Evolutionary conservation across 352 stramenopile species (phyloP), one percentile per base, ranked within the genome.

Genomic region (Phytophthora macrochlamydospora): DNA sequence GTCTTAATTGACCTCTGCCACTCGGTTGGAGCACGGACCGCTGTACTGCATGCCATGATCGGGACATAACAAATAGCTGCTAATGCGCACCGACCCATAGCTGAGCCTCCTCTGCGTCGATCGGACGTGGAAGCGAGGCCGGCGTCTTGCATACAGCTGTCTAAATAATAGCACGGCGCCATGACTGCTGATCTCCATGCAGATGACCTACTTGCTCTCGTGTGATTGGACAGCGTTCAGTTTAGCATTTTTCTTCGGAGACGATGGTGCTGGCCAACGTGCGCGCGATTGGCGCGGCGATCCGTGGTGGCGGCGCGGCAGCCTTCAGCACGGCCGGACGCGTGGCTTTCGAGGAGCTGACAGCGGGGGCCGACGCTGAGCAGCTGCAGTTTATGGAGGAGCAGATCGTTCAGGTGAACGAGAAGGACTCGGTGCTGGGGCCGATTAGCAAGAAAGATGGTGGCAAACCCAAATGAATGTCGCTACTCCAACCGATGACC

Each of bases 321-420:
- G 59, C 62, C 7, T 66, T 74, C 24, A 54, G 65, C 40, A 45
- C 48, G 14, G 55, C 44, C 11, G 67, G 48, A 7, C 83, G 79
- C 18, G 61, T 74, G 33, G 73, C 63, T 1, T 93, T 92, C 43
- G 87, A 92, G 40, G 71, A 87, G 46, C 67, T 94, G 49, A 89
- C 83, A 35, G 81, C 80, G 3, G 75, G 71, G 28, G 84, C 87
- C 11, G 90, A 97, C 59, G 59, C 66, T 7, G 81, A 90, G 53
- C 91, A 97, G 73, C 71, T 95, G 58, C 55, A 89, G 75, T 90
- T 97, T 61, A 97, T 97, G 91, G 85, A 97, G 67, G 91, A 97
- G 70, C 82, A 87, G 71, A 81, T 94, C 65, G 94, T 97, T 69
- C 76, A 97, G 50, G 91, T 97, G 35, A 85, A 97, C 63, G 79